These are phyloP conservation scores for Gynostemma pentaphyllum DNA, from an alignment of 306 rosid species.

Conservation along the genomic window DNA sequence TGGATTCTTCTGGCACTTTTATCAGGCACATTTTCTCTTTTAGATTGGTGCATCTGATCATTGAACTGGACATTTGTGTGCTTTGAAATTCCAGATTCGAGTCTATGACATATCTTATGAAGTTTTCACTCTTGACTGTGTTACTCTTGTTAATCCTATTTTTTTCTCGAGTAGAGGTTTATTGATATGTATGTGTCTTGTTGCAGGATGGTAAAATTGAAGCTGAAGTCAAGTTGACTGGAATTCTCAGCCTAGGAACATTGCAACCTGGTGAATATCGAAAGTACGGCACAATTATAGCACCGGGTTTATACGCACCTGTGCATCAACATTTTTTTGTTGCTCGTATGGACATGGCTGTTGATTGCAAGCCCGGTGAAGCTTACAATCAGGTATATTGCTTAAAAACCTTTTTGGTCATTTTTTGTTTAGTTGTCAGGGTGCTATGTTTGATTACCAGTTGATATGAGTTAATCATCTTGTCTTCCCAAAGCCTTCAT, in stretches of 20 bases:
- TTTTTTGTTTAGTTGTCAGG: background rate
- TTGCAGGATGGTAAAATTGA: conserved; percentile 81
- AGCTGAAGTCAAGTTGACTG: conserved; percentile 81
- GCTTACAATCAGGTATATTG: conserved; percentile 69
- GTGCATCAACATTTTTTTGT: conserved; percentile 83
- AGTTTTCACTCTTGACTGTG: background rate
- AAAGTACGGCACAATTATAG: conserved; percentile 81
- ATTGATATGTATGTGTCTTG: conserved; percentile 16
- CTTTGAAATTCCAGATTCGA: background rate
- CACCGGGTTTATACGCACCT: conserved; percentile 80
- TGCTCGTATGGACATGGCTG: conserved; percentile 95
- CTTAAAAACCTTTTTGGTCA: background rate
- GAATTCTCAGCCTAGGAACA: conserved; percentile 83
- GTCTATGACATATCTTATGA: background rate
- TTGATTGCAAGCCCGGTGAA: conserved; percentile 92
- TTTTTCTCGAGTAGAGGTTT: conserved; percentile 4
- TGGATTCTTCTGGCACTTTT: conserved; percentile 82
- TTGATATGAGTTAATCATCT: background rate
- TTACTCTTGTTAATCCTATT: background rate
- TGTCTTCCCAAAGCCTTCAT: background rate
- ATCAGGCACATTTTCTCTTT: conserved; percentile 52
- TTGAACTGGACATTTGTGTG: background rate
- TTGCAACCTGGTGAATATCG: conserved; percentile 78
- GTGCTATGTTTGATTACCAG: background rate
- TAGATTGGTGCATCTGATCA: background rate